phyloP scores from a whole-genome alignment of 2,329 filamentous ascomycete species.

The Penicillium frequentans region DNA sequence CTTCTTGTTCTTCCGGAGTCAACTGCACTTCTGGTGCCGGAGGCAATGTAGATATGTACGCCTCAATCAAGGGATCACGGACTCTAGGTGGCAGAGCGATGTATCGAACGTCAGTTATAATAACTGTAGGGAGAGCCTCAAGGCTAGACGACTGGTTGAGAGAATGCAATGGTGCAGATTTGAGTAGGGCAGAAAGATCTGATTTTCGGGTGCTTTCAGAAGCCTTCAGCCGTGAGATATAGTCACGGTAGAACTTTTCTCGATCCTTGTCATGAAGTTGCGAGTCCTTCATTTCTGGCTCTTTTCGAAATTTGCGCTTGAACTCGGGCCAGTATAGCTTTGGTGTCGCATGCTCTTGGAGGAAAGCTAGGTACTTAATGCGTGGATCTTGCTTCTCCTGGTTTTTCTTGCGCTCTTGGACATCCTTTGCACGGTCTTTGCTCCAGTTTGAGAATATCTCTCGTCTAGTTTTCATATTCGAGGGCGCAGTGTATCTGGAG shows the following conservation, averaged over 20 bases:
- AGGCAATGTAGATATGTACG: constrained; percentile 45
- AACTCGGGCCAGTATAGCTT: constrained; percentile 99
- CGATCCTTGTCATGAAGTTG: constrained; percentile 49
- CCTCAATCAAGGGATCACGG: constrained; percentile 43
- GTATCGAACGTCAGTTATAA: constrained; percentile 47
- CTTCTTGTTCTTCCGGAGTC: constrained; percentile 39
- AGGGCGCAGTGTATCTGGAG: constrained; percentile 77
- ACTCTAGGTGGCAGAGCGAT: constrained; percentile 41
- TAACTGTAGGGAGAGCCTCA: constrained; percentile 40
- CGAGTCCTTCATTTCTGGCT: constrained; percentile 65
- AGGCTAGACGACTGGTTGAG: constrained; percentile 42
- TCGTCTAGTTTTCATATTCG: constrained; percentile 76
- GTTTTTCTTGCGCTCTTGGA: constrained; percentile 70
- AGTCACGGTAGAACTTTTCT: constrained; percentile 51
- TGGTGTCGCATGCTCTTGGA: constrained; percentile 78
- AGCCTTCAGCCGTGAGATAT: constrained; percentile 48
- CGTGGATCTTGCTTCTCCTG: constrained; percentile 80
- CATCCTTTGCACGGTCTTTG: constrained; percentile 68
- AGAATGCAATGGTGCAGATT: constrained; percentile 40
- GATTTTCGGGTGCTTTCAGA: constrained; percentile 47
- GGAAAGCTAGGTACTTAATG: constrained; percentile 77
- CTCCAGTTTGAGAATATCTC: constrained; percentile 86
- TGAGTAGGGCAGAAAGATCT: constrained; percentile 46
- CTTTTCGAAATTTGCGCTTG: constrained; percentile 83
- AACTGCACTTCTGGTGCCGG: constrained; percentile 38